Conservation (phyloP, 345 rosid species). For the Capsella bursapastoris region DNA sequence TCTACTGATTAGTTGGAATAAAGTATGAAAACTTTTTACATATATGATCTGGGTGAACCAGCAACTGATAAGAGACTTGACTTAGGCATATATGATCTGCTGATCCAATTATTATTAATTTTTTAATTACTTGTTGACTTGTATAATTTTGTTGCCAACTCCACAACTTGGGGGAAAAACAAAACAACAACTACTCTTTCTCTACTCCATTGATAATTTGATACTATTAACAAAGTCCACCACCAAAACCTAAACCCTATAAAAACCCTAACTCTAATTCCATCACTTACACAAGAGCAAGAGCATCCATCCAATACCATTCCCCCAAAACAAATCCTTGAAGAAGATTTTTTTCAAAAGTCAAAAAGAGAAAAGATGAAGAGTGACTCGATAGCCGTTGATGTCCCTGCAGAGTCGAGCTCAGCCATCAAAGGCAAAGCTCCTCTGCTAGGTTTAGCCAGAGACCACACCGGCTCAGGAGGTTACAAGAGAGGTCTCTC, state of each 20-base stretch:
- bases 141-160: slow-evolving; percentile 37
- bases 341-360: background rate
- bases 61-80: slow-evolving; percentile 14
- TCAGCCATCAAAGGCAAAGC: slow-evolving; percentile 46
- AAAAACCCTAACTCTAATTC: background rate
- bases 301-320: slow-evolving; percentile 27
- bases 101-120: slow-evolving; percentile 9
- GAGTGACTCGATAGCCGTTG: slow-evolving; percentile 33
- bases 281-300: slow-evolving; percentile 17
- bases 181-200: slow-evolving; percentile 38
- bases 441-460: slow-evolving; percentile 40
- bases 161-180: slow-evolving; percentile 29
- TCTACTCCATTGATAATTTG: slow-evolving; percentile 35
- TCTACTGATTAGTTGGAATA: slow-evolving; percentile 33
- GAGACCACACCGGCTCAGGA: slow-evolving; percentile 32
- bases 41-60: slow-evolving; percentile 15
- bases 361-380: slow-evolving; percentile 29
- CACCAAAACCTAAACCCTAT: slow-evolving; percentile 25
- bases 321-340: background rate
- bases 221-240: slow-evolving; percentile 37
- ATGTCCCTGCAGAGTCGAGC: slow-evolving; percentile 42
- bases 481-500: slow-evolving; percentile 59
- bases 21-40: slow-evolving; percentile 17
- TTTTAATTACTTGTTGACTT: slow-evolving; percentile 30
- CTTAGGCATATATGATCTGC: slow-evolving; percentile 13